phyloP scores from a whole-genome alignment of 1,284 basidiomycete genomes.

The Heterobasidion occidentale region DNA sequence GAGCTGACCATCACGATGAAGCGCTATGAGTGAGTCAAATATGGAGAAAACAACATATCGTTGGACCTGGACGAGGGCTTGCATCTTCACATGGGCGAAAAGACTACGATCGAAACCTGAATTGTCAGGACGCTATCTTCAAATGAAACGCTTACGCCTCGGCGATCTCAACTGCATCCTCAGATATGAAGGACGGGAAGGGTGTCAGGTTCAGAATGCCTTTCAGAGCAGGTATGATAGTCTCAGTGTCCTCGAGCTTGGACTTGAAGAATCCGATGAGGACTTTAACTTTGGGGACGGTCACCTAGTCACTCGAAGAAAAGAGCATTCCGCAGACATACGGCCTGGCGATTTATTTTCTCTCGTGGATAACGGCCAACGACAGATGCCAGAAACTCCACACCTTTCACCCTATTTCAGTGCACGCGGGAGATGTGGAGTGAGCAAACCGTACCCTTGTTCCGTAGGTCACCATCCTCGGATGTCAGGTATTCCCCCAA shows the following conservation, averaged over 20 bases:
- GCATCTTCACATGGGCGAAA: slow-evolving; percentile 76
- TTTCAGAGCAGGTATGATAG: slow-evolving; percentile 69
- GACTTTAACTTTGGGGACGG: slow-evolving; percentile 57
- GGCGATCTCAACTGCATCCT: slow-evolving; percentile 62
- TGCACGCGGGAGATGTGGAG: background rate
- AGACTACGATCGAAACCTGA: slow-evolving; percentile 39
- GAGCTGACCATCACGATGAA: slow-evolving; percentile 59
- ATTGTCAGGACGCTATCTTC: background rate
- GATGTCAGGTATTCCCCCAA: slow-evolving; percentile 84
- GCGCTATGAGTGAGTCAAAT: slow-evolving; percentile 73
- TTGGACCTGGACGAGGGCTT: slow-evolving; percentile 73
- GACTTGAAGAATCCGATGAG: slow-evolving; percentile 78
- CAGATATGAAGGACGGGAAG: slow-evolving; percentile 61
- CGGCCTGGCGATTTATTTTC: slow-evolving; percentile 77
- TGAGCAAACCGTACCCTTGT: slow-evolving; percentile 54
- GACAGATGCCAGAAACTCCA: slow-evolving; percentile 64
- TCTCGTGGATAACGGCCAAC: slow-evolving; percentile 53
- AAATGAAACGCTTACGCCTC: slow-evolving; percentile 45
- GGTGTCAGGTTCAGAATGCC: slow-evolving; percentile 66
- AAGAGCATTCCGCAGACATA: slow-evolving; percentile 26
- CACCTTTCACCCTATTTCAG: slow-evolving; percentile 39
- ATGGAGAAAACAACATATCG: slow-evolving; percentile 80
- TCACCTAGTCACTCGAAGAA: background rate
- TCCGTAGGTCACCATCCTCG: slow-evolving; percentile 72
- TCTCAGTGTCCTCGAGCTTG: slow-evolving; percentile 83